Base-by-base conservation (phyloP, 306 rosid species). In the Cucurbita pepo region DNA sequence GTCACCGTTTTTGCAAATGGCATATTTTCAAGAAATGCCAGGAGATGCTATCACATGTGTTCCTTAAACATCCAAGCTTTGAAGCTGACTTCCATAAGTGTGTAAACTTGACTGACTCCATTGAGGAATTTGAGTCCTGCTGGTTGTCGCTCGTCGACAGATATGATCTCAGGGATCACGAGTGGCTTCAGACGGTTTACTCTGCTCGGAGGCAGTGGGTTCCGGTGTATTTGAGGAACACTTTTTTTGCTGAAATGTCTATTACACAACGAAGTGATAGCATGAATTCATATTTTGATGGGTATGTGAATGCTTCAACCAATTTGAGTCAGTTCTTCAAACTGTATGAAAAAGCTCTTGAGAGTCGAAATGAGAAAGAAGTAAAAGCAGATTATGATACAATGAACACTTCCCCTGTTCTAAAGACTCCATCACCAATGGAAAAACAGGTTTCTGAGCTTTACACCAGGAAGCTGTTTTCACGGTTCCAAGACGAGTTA, bases 1-100 rank as follows among this genome's bases (percentile, higher is more conserved):
- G 97, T 40, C 98, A 89, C 75, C 97, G 98, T 19, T 90, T 87
- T 89, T 94, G 98, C 86, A 94, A 94, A 81, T 94, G 98, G 98
- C 98, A 94, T 81, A 89, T 94, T 81, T 94, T 90, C 80, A 94
- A 90, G 79, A 91, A 95, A 78, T 88, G 97, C 60, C 99, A 95
- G 85, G 97, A 95, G 89, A 95, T 88, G 79, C 77, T 94, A 59
- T 90, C 97, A 73, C 96, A 88, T 40, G 85, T 94, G 79, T 94
- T 94, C 84, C 90, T 89, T 67, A 82, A 87, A 81, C 85, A 87
- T 83, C 98, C 98, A 36, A 85, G 71, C 76, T 94, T 94, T 77
- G 98, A 94, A 87, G 97, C 90, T 5, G 98, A 94, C 62, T 94
- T 94, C 81, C 98, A 90, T 75, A 94, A 89, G 83, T 94, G 96